These are phyloP conservation scores for Teunomyces funiuensis DNA, from an alignment of 805 yeast genomes.

Conservation along the genomic window DNA sequence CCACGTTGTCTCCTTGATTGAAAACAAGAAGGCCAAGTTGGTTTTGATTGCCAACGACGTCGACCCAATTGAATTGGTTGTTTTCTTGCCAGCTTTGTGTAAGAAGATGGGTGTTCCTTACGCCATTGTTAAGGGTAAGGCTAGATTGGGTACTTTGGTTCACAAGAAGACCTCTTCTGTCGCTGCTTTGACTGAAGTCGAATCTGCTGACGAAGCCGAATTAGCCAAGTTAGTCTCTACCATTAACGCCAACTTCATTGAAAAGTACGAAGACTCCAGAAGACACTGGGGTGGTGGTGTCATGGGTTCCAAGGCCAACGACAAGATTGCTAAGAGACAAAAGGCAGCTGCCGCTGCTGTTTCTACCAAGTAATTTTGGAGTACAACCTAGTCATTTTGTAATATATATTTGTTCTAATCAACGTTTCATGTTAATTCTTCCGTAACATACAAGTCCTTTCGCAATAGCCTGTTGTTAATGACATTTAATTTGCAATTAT, in stretches of 20 bases:
- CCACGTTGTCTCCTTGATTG: slow-evolving; percentile 96
- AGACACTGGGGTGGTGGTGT: slow-evolving; percentile 99
- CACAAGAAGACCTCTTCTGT: slow-evolving; percentile 98
- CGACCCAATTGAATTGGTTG: slow-evolving; percentile 97
- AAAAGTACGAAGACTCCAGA: slow-evolving; percentile 93
- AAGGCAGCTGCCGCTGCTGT: slow-evolving; percentile 44
- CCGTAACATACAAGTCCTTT: no score
- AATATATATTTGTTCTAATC: slow-evolving; percentile 3
- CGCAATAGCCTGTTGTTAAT: no score
- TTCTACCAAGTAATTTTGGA: slow-evolving; percentile 7
- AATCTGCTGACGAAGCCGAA: slow-evolving; percentile 91
- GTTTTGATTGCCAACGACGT: slow-evolving; percentile 98
- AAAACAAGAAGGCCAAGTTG: slow-evolving; percentile 97
- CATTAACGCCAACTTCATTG: slow-evolving; percentile 88
- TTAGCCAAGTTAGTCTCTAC: slow-evolving; percentile 91
- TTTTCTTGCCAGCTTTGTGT: slow-evolving; percentile 97
- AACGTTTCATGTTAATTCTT: slow-evolving; percentile 3
- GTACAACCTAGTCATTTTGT: slow-evolving; percentile 1
- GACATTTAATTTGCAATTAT: no score
- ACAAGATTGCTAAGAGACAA: slow-evolving; percentile 75
- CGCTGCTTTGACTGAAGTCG: slow-evolving; percentile 95
- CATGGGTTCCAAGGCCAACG: slow-evolving; percentile 91
- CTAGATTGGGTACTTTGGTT: slow-evolving; percentile 56
- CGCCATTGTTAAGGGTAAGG: slow-evolving; percentile 46
- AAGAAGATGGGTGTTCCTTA: slow-evolving; percentile 98